These are phyloP conservation scores for Chlorella variabilis DNA, from an alignment of 163 green algal species.

Conservation along the genomic window DNA sequence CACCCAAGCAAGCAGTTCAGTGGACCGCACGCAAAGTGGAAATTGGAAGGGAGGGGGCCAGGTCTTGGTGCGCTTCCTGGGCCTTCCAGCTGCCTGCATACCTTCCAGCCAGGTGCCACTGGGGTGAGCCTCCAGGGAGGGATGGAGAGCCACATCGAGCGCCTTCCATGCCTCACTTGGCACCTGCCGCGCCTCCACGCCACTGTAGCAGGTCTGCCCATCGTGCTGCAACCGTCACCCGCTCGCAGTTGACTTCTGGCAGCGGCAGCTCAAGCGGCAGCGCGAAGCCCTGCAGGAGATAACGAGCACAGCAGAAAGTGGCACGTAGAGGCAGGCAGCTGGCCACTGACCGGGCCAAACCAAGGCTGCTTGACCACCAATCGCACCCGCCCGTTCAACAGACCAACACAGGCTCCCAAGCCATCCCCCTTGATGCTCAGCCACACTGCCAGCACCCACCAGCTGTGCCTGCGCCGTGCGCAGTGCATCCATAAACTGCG, in stretches of 20 bases:
- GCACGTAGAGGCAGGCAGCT: background rate
- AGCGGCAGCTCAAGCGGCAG: conserved; percentile 63
- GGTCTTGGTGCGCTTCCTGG: too few species aligned
- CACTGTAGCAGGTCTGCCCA: conserved; percentile 70
- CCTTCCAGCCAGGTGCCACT: conserved; percentile 67
- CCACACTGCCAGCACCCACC: conserved; percentile 1
- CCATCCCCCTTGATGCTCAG: too few species aligned
- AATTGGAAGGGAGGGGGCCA: too few species aligned
- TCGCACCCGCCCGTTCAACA: background rate
- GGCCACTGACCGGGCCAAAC: too few species aligned
- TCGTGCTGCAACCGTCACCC: conserved; percentile 69
- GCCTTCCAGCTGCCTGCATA: conserved; percentile 38
- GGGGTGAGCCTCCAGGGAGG: conserved; percentile 13
- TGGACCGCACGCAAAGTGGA: too few species aligned
- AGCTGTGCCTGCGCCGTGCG: conserved; percentile 15
- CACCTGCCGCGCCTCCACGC: conserved; percentile 49
- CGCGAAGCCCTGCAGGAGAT: conserved; percentile 47
- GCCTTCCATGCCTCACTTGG: conserved; percentile 52
- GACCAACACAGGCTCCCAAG: too few species aligned
- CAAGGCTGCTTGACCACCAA: too few species aligned
- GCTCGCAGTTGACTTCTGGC: conserved; percentile 69
- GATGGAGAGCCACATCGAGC: conserved; percentile 67
- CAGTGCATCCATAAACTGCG: conserved; percentile 60
- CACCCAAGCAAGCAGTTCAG: too few species aligned
- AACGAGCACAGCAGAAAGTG: too few species aligned